These are phyloP conservation scores for Phoenix dactylifera DNA, from an alignment of 176 grass and related monocot genomes.

Conservation along the genomic window DNA sequence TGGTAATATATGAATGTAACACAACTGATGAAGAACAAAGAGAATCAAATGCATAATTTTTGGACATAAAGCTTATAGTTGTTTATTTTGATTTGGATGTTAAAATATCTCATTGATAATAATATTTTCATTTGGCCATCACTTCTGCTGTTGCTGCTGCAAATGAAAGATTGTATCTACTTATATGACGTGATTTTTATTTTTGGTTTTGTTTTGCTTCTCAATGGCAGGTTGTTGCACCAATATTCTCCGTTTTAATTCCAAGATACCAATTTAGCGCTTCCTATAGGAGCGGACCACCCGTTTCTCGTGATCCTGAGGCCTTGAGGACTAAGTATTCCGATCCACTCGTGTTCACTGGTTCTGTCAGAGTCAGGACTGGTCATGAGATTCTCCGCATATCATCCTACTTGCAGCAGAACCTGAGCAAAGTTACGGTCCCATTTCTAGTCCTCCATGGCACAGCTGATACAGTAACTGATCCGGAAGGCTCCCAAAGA, in stretches of 20 bases:
- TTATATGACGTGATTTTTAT: too few species aligned
- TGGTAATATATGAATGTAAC: too few species aligned
- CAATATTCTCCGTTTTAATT: constrained; percentile 52
- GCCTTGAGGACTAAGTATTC: constrained; percentile 58
- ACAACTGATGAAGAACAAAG: too few species aligned
- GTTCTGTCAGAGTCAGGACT: constrained; percentile 74
- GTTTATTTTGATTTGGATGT: too few species aligned
- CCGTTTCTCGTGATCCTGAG: constrained; percentile 70
- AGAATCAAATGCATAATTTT: too few species aligned
- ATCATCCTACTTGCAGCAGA: constrained; percentile 55
- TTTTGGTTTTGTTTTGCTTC: background rate
- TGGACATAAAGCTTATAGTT: too few species aligned
- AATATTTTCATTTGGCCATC: too few species aligned
- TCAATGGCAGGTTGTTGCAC: constrained; percentile 55
- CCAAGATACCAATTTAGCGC: constrained; percentile 58
- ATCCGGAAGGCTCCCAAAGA: constrained; percentile 35
- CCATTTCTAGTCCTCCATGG: constrained; percentile 74
- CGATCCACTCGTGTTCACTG: constrained; percentile 76
- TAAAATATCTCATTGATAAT: too few species aligned
- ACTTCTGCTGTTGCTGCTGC: too few species aligned
- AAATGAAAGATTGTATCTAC: too few species aligned
- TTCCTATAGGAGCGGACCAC: constrained; percentile 46
- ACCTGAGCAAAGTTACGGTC: constrained; percentile 46
- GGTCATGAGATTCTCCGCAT: constrained; percentile 63
- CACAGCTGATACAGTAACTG: constrained; percentile 53